Conservation (phyloP, 1,284 basidiomycete genomes). For the Heterobasidion irregulare region DNA sequence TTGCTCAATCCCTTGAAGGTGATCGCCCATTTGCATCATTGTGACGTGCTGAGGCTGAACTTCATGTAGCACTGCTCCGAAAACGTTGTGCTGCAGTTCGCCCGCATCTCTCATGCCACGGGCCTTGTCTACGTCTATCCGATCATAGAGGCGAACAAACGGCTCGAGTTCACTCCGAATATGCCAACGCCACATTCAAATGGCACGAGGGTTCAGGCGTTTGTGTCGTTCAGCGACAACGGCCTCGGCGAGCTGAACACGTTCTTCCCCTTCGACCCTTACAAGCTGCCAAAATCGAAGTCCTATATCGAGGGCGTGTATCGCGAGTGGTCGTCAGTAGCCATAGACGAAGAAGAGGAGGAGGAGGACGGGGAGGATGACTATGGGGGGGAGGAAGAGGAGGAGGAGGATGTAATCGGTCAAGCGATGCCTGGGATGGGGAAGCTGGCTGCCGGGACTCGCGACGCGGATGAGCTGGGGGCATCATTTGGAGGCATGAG, state of each 20-base stretch:
- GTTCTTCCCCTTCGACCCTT: constrained; percentile 99
- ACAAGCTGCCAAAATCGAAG: constrained; percentile 73
- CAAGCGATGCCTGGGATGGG: constrained; percentile 5
- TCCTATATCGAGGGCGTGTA: constrained; percentile 67
- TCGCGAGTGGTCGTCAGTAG: constrained; percentile 69
- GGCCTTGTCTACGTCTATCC: constrained; percentile 95
- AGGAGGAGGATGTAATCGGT: constrained; percentile 16
- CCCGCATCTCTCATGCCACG: constrained; percentile 86
- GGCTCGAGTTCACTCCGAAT: constrained; percentile 35
- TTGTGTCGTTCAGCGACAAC: constrained; percentile 23
- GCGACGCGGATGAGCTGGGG: constrained; percentile 36
- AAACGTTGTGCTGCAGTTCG: constrained; percentile 91
- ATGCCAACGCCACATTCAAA: constrained; percentile 3
- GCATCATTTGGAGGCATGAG: constrained; percentile 72
- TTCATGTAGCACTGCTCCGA: constrained; percentile 69
- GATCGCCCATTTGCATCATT: neutral
- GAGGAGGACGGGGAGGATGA: constrained; percentile 52
- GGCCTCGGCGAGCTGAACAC: constrained; percentile 76
- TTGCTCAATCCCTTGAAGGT: constrained; percentile 90
- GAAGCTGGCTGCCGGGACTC: constrained; percentile 10
- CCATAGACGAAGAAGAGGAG: constrained; percentile 65
- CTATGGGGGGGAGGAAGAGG: constrained; percentile 32
- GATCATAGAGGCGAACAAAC: constrained; percentile 81
- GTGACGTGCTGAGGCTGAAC: neutral
- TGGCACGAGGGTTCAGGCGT: neutral